Evolutionary conservation across 176 grass and related monocot species (phyloP).

Genomic region (Eleusine indica): DNA sequence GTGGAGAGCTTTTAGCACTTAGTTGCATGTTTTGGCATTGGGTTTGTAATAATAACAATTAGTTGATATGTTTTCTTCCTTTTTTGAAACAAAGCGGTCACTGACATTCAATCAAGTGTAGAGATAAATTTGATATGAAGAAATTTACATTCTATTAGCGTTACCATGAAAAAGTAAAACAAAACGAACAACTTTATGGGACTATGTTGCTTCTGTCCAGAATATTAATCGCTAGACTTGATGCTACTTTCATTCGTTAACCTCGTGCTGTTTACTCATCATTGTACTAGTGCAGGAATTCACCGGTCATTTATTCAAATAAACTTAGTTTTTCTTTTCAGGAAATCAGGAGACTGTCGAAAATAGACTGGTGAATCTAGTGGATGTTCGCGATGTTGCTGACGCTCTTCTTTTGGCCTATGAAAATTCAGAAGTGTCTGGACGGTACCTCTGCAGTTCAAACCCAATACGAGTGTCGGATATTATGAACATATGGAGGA

Average conservation of each 20-base stretch:
- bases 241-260: not conserved
- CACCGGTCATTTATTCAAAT: not conserved
- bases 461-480: conserved; percentile 14
- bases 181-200: not conserved
- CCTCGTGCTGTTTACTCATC: not conserved
- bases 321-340: not conserved
- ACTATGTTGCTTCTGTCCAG: not conserved
- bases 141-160: not conserved
- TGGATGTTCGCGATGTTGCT: conserved; percentile 50
- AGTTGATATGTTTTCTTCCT: not conserved
- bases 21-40: not conserved
- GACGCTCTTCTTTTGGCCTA: conserved; percentile 40
- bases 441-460: conserved; percentile 48
- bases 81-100: not conserved
- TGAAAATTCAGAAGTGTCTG: conserved; percentile 24
- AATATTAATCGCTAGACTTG: not conserved
- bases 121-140: not conserved
- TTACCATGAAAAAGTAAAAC: not conserved
- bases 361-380: conserved; percentile 15
- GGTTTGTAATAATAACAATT: not conserved
- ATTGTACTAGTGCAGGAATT: not conserved
- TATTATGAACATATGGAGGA: conserved; percentile 24
- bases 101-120: not conserved
- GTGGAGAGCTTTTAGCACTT: conserved; percentile 8
- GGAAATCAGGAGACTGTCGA: not conserved